Percentiles rank a stretch among this genome's conserved stretches.
These are phyloP conservation scores for Leccinum variabile DNA, from an alignment of 1,284 basidiomycete species.

Conservation along the genomic window DNA sequence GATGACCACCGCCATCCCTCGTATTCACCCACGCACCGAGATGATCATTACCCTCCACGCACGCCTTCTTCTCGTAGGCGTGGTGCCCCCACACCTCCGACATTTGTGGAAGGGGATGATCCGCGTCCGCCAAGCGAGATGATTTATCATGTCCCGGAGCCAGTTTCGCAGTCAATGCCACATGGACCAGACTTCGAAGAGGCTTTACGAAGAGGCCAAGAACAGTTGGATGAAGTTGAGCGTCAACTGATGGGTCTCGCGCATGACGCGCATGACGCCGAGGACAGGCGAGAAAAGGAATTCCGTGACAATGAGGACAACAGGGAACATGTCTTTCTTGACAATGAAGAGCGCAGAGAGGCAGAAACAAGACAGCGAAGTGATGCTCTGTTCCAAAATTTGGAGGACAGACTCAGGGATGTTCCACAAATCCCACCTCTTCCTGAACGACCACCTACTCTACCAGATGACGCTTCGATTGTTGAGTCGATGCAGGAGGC, in stretches of 20 bases:
- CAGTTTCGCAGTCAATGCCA: conserved; percentile 7
- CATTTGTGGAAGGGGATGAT: conserved; percentile 21
- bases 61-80: conserved; percentile 12
- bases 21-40: conserved; percentile 10
- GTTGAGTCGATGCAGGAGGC: conserved; percentile 49
- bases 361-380: conserved; percentile 51
- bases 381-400: conserved; percentile 49
- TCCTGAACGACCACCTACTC: conserved; percentile 27
- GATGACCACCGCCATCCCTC: conserved; percentile 21
- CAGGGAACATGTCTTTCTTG: conserved; percentile 58
- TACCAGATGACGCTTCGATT: conserved; percentile 29
- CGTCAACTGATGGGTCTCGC: conserved; percentile 46
- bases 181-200: conserved; percentile 38
- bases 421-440: conserved; percentile 25
- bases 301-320: conserved; percentile 66
- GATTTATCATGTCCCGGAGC: conserved; percentile 28
- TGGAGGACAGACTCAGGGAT: conserved; percentile 42
- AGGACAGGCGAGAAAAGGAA: conserved; percentile 58
- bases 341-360: conserved; percentile 57
- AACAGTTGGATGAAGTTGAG: conserved; percentile 57
- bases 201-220: conserved; percentile 51
- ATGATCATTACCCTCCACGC: conserved; percentile 7
- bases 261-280: conserved; percentile 52
- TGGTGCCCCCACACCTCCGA: conserved; percentile 13
- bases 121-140: conserved; percentile 28